Percentiles rank a stretch among this genome's conserved stretches.
phyloP scores from a whole-genome alignment of 1,284 basidiomycete species.

The Vanrija pseudolonga region DNA sequence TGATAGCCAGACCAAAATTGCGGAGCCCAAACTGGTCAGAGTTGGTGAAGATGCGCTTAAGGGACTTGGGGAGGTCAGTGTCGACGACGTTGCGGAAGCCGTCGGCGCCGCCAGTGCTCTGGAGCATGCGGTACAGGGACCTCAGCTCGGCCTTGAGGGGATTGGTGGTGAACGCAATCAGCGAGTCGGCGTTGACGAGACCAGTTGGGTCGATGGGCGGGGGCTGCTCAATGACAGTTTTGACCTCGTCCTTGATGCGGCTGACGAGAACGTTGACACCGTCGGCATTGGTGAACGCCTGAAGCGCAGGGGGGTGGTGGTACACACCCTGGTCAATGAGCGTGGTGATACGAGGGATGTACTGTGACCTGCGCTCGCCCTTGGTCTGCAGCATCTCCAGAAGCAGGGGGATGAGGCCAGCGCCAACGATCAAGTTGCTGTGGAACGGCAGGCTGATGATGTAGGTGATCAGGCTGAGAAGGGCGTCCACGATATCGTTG shows the following conservation, averaged over 20 bases:
- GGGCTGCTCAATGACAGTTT: slow-evolving; percentile 1
- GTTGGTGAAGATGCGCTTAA: slow-evolving; percentile 84
- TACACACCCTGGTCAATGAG: slow-evolving; percentile 91
- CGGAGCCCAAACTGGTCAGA: slow-evolving; percentile 79
- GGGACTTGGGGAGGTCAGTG: slow-evolving; percentile 75
- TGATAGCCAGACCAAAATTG: slow-evolving; percentile 61
- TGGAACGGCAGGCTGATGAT: slow-evolving; percentile 78
- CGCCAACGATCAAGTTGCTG: slow-evolving; percentile 91
- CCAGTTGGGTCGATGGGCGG: not conserved
- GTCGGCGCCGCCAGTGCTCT: slow-evolving; percentile 87
- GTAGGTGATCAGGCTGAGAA: slow-evolving; percentile 82
- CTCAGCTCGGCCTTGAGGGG: slow-evolving; percentile 83
- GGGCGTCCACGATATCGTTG: slow-evolving; percentile 76
- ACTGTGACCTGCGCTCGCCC: slow-evolving; percentile 28
- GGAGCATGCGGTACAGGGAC: slow-evolving; percentile 94
- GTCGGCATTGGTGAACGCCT: slow-evolving; percentile 76
- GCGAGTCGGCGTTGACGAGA: slow-evolving; percentile 13
- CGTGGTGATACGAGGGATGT: slow-evolving; percentile 63
- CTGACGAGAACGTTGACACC: slow-evolving; percentile 83
- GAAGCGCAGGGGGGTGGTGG: slow-evolving; percentile 68
- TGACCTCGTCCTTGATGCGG: slow-evolving; percentile 63
- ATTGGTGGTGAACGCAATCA: slow-evolving; percentile 25
- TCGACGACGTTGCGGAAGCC: slow-evolving; percentile 93
- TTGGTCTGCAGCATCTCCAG: slow-evolving; percentile 77
- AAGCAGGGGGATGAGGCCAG: slow-evolving; percentile 86